These are phyloP conservation scores for Alternaria sp. DNA, from an alignment of 2,329 filamentous ascomycete genomes.

Conservation along the genomic window DNA sequence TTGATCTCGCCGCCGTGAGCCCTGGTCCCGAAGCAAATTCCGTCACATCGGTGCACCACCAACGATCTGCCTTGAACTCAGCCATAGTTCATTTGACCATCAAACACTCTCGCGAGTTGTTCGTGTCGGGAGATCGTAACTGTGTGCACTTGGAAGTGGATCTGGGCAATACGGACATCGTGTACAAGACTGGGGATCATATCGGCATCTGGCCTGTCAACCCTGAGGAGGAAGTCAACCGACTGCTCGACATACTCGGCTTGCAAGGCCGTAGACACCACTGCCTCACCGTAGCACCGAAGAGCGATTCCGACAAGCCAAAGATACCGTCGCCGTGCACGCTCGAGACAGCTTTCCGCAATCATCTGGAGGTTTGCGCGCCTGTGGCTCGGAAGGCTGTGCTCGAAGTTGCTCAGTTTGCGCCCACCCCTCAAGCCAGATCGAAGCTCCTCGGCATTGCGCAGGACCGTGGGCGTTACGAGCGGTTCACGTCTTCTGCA, in stretches of 20 bases:
- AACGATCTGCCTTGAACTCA: constrained; percentile 38
- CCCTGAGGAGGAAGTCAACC: constrained; percentile 47
- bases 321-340: constrained; percentile 52
- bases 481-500: constrained; percentile 34
- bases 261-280: constrained; percentile 23
- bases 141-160: constrained; percentile 54
- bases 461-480: constrained; percentile 44
- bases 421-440: constrained; percentile 44
- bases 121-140: constrained; percentile 45
- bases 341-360: constrained; percentile 49
- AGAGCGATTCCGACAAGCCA: constrained; percentile 38
- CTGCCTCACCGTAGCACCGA: constrained; percentile 36
- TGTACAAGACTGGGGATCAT: constrained; percentile 55
- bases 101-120: constrained; percentile 43
- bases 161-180: constrained; percentile 43
- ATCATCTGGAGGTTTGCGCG: constrained; percentile 57
- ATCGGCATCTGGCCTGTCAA: constrained; percentile 52
- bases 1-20: constrained; percentile 21
- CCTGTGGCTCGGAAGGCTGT: constrained; percentile 51
- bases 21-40: constrained; percentile 21
- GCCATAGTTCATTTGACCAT: constrained; percentile 42
- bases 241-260: constrained; percentile 39
- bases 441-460: constrained; percentile 38
- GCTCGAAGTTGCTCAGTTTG: constrained; percentile 49
- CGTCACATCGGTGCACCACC: constrained; percentile 36